Conservation (phyloP, 441 rosid species). For the Dalechampia spathulata region DNA sequence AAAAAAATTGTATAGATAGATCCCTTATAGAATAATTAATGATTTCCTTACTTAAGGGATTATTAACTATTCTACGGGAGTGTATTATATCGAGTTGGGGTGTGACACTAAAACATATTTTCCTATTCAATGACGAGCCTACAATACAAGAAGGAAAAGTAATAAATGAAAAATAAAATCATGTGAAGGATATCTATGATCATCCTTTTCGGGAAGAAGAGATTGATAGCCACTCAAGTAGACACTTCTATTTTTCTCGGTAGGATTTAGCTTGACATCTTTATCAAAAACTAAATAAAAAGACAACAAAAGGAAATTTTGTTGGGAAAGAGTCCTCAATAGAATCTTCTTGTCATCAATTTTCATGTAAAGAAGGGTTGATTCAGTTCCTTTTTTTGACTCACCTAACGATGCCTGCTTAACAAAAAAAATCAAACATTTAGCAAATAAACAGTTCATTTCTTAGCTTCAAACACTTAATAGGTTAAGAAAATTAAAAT, state of each 20-base stretch:
- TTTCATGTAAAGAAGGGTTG: conserved; percentile 39
- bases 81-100: too few relatives aligned
- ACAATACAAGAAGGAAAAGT: too few relatives aligned
- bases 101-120: too few relatives aligned
- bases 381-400: conserved; percentile 37
- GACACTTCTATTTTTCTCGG: conserved; percentile 58
- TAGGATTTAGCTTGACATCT: conserved; percentile 75
- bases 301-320: conserved; percentile 44
- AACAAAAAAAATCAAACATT: background rate
- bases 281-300: conserved; percentile 61
- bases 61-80: too few relatives aligned
- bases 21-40: too few relatives aligned
- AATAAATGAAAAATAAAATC: too few relatives aligned
- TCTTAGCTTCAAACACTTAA: too few relatives aligned
- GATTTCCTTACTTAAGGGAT: too few relatives aligned
- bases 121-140: too few relatives aligned
- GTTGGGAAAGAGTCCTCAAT: conserved; percentile 45
- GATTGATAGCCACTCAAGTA: conserved; percentile 53
- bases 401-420: conserved; percentile 62
- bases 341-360: conserved; percentile 39
- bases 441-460: too few relatives aligned
- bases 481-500: too few relatives aligned
- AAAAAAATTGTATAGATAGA: too few relatives aligned
- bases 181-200: conserved; percentile 35
- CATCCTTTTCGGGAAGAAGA: conserved; percentile 14